Evolutionary conservation across 169 alveolate genomes (phyloP).

Genomic region (Plasmodium relictum): DNA sequence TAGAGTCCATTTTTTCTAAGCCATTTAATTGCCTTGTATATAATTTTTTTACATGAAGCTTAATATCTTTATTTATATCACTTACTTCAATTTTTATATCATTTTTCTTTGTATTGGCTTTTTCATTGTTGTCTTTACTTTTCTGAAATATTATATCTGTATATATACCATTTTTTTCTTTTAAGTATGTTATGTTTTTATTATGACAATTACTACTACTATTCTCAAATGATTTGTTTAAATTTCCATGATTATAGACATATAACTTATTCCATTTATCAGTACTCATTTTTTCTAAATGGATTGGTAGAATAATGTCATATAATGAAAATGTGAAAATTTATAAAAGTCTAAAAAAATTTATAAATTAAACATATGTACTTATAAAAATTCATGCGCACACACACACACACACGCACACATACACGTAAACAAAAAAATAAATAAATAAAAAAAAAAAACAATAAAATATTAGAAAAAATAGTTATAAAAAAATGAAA

Average conservation of each 20-base stretch:
- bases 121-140: background rate
- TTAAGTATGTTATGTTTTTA: background rate
- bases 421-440: background rate
- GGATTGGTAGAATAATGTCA: background rate
- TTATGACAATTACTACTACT: background rate
- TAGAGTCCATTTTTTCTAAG: too few relatives aligned
- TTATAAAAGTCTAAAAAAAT: too few relatives aligned
- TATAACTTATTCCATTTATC: conserved; percentile 20
- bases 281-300: conserved; percentile 14
- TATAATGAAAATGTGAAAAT: conserved; percentile 4
- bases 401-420: conserved; percentile 9
- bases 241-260: conserved; percentile 20
- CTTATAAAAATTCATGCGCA: background rate
- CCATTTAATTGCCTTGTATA: too few relatives aligned
- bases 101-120: background rate
- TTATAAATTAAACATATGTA: too few relatives aligned
- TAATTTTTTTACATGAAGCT: too few relatives aligned
- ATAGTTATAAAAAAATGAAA: background rate
- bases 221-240: background rate
- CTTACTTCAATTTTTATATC: background rate
- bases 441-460: background rate
- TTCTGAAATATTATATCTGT: conserved; percentile 8
- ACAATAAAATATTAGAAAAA: too few relatives aligned
- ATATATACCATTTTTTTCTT: background rate
- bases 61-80: background rate